phyloP scores from a whole-genome alignment of 768 basidiomycete species.

The Tulasnella sp. region DNA sequence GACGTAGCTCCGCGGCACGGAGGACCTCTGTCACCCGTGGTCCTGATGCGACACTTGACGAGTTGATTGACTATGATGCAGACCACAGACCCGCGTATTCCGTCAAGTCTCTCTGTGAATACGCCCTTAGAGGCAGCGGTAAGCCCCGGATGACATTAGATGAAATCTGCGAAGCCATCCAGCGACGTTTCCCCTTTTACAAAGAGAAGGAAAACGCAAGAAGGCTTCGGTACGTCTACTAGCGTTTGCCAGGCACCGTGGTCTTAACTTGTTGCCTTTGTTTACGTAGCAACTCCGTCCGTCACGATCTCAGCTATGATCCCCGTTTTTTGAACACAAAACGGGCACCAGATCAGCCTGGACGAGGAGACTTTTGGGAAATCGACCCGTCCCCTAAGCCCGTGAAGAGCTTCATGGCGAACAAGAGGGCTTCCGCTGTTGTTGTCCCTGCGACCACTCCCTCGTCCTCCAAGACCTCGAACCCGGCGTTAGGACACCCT shows the following conservation, averaged over 20 bases:
- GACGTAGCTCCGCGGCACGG: not conserved
- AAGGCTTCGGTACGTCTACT: not conserved
- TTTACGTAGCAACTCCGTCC: not conserved
- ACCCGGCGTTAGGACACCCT: not conserved
- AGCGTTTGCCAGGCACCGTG: not conserved
- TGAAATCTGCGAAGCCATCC: not conserved
- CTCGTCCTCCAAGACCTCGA: no score
- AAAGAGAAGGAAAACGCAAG: not conserved
- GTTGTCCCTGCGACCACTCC: no score
- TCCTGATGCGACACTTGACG: not conserved
- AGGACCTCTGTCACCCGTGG: not conserved
- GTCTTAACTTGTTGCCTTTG: not conserved
- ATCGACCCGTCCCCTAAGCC: not conserved
- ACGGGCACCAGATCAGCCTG: not conserved
- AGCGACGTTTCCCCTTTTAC: not conserved
- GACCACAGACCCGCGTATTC: not conserved
- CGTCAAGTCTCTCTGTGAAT: not conserved
- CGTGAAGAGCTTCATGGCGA: not conserved
- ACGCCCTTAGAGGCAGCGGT: not conserved
- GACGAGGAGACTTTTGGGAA: conserved; percentile 3
- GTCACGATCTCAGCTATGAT: conserved; percentile 8
- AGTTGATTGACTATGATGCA: conserved; percentile 1
- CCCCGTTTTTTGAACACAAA: conserved; percentile 3
- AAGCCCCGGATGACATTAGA: not conserved
- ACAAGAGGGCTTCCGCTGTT: not conserved